Conservation (phyloP, 2,329 filamentous ascomycete species). For the Rhynchosporium graminicola region DNA sequence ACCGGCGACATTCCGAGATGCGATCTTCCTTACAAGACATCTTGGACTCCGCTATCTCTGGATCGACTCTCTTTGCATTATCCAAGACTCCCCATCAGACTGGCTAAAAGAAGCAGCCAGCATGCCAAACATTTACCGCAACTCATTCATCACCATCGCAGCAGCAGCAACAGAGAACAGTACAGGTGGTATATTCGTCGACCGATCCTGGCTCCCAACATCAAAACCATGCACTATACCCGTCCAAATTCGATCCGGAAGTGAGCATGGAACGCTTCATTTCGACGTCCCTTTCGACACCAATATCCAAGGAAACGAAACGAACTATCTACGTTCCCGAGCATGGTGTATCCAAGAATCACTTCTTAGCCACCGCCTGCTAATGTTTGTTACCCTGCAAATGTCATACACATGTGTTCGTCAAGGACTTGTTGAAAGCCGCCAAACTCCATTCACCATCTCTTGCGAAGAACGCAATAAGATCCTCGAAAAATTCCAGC, state of each 20-base stretch:
- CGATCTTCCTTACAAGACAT: constrained; percentile 19
- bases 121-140: constrained; percentile 17
- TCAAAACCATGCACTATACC: background rate
- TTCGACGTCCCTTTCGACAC: constrained; percentile 8
- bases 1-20: constrained; percentile 20
- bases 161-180: constrained; percentile 8
- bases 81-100: constrained; percentile 29
- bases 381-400: constrained; percentile 15
- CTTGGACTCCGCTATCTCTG: constrained; percentile 34
- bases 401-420: constrained; percentile 16
- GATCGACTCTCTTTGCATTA: constrained; percentile 37
- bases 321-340: constrained; percentile 14
- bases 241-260: background rate
- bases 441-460: background rate
- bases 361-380: constrained; percentile 15
- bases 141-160: constrained; percentile 12
- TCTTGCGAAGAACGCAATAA: constrained; percentile 6
- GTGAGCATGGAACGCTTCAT: background rate
- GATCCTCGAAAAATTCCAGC: constrained; percentile 3
- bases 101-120: constrained; percentile 20
- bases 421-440: constrained; percentile 5
- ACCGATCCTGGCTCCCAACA: constrained; percentile 1
- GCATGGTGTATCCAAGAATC: constrained; percentile 22
- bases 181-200: constrained; percentile 1
- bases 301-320: background rate